phyloP scores from a whole-genome alignment of 2,329 filamentous ascomycete species.

The Monosporascus sp. region DNA sequence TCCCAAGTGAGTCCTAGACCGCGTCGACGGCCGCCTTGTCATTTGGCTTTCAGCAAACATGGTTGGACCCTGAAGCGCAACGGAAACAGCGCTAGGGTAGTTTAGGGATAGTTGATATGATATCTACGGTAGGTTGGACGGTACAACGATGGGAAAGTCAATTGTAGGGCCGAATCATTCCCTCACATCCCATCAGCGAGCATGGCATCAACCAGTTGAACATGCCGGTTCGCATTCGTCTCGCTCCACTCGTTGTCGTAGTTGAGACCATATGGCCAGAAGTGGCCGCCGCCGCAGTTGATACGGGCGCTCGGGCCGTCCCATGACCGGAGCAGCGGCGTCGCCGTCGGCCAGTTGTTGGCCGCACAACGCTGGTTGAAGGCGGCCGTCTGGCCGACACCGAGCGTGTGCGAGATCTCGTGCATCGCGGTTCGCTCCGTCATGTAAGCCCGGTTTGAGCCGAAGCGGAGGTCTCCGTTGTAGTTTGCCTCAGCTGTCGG shows the following conservation, averaged over 20 bases:
- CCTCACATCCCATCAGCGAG: slow-evolving; percentile 33
- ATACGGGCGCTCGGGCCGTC: slow-evolving; percentile 31
- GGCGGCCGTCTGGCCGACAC: slow-evolving; percentile 37
- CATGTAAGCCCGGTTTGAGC: slow-evolving; percentile 40
- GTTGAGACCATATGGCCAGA: slow-evolving; percentile 36
- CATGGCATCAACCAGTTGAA: slow-evolving; percentile 40
- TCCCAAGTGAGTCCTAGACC: too few species aligned
- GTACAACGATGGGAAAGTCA: too few species aligned
- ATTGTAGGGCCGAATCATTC: not conserved
- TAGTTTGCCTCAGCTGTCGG: slow-evolving; percentile 41
- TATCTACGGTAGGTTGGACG: too few species aligned
- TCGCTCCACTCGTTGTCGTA: slow-evolving; percentile 41
- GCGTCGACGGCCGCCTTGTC: too few species aligned
- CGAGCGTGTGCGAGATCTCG: slow-evolving; percentile 43
- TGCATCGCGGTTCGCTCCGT: slow-evolving; percentile 43
- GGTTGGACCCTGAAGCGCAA: too few species aligned
- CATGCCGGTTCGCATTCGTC: slow-evolving; percentile 38
- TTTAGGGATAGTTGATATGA: too few species aligned
- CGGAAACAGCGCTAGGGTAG: too few species aligned
- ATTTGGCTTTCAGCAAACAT: too few species aligned
- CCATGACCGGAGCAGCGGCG: slow-evolving; percentile 33
- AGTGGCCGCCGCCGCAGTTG: slow-evolving; percentile 31
- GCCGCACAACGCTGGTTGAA: slow-evolving; percentile 35
- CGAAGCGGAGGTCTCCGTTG: slow-evolving; percentile 43
- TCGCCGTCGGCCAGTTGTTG: slow-evolving; percentile 37